Evolutionary conservation across 2,329 filamentous ascomycete genomes (phyloP), one percentile per base, ranked within the genome.

Genomic region (Hypoxylon sp.): DNA sequence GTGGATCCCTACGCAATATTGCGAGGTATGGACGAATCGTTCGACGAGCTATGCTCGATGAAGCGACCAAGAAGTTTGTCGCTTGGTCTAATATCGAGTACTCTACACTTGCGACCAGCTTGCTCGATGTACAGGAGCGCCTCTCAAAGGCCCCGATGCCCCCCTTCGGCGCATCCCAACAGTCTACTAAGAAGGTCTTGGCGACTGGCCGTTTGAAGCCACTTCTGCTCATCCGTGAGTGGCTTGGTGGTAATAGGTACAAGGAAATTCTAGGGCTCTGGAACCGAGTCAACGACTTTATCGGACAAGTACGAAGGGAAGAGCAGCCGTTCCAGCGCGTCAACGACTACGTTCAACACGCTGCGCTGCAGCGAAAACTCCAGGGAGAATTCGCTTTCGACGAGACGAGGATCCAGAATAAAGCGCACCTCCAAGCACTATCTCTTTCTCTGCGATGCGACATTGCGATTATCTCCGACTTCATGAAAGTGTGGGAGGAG

Each of bases 31-130:
- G 88, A 13, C 84, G 89, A 8, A 85, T 92, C 2, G 83, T 91
- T 30, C 84, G 88, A 37, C 83, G 86, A 3, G 88, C 86, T 0
- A 79, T 89, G 6, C 81, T 92, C 0, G 89, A 92, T 60, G 86
- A 91, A 74, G 82, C 86, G 0, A 88, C 88, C 0, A 91, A 90
- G 78, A 90, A 88, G 68, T 90, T 92, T 74, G 84, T 90, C n/a
- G 73, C 84, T 2, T 87, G 83, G 80, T 82, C 86, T 0, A 85
- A 85, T 6, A 72, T 68, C 6, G 73, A 79, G 8, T 85, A 82
- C 64, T 69, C 81, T 0, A 74, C 79, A 2, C 78, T 89, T 6
- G 79, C 80, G 1, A 66, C 79, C 1, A 64, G 71, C 20, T 72
- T 85, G 7, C 59, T 74, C 1, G 35, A 71, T 6, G 31, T 64